Evolutionary conservation across 1,284 basidiomycete genomes (phyloP), one percentile per base, ranked within the genome.

Genomic region (Kalmanozyma brasiliensis): DNA sequence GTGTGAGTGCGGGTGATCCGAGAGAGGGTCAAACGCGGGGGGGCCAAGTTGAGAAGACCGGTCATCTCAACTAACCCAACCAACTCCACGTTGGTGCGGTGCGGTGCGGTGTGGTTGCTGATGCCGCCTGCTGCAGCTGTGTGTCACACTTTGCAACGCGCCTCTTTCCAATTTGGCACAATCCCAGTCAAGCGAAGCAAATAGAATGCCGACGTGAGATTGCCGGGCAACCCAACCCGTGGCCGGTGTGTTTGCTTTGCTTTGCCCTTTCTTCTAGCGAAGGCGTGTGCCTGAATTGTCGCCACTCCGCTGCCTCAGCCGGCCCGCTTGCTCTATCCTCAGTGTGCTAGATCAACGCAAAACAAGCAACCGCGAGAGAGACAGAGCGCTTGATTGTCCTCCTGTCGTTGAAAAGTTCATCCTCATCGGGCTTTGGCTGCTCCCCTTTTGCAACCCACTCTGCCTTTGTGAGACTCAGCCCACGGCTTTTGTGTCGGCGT

Each of bases 131-230:
- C 23, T 49, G 37, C 47, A 49, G 16, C 26, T 32, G 35, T 49
- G 37, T 35, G 38, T 49, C 47, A 49, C 47, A 24, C 16, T 13
- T 2, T 33, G 11, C 42, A 5, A 3, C 20, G 41, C 30, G 41
- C 10, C 4, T 37, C 30, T 42, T 42, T 29, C 14, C 16, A 6
- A 2, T 41, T 16, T 14, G 16, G 36, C 36, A 19, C 11, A 20
- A 38, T 30, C 34, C 22, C 45, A 30, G 42, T 32, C 23, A 34
- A 47, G 20, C 19, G 8, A 40, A 40, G 19, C 19, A 33, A n/a
- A 22, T 44, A 44, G 47, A 49, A 40, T 49, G 36, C 35, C 48
- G 48, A 49, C 30, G 29, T 24, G 38, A 49, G 48, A 49, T 49
- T 49, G 38, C 48, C 48, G 48, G 48, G 48, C 48, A 34, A 14